Conservation (phyloP, 257 asterid species). For the Nicotiana attenuata region DNA sequence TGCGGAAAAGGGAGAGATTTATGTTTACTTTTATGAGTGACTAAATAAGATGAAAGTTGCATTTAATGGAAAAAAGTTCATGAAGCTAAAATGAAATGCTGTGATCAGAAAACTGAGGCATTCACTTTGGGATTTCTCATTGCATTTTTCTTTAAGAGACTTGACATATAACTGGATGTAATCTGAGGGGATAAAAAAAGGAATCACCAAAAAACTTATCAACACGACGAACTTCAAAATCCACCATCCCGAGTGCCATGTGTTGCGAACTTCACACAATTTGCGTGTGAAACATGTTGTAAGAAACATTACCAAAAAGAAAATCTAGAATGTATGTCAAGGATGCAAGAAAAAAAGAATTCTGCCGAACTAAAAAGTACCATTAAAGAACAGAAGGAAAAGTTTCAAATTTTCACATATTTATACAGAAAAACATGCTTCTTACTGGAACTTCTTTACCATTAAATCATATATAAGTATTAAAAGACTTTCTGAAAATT, state of each 20-base stretch:
- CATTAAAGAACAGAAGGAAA: background rate
- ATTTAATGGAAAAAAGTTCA: background rate
- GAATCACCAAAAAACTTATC: constrained; percentile 47
- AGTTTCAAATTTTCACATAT: background rate
- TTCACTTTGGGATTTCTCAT: background rate
- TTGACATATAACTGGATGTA: constrained; percentile 73
- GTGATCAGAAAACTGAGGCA: background rate
- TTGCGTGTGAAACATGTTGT: constrained; percentile 57
- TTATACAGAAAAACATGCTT: background rate
- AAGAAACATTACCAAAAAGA: constrained; percentile 72
- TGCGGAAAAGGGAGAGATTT: constrained; percentile 23
- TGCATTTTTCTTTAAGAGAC: background rate
- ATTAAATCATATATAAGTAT: too few relatives aligned
- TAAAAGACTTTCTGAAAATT: too few relatives aligned
- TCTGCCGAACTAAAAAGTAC: background rate
- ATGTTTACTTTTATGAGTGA: background rate
- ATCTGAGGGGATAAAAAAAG: constrained; percentile 72
- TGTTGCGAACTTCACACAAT: constrained; percentile 40
- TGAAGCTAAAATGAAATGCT: background rate
- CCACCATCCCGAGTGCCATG: constrained; percentile 96
- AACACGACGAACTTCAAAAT: constrained; percentile 42
- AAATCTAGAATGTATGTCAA: constrained; percentile 55
- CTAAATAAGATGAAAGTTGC: background rate
- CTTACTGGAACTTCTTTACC: too few relatives aligned
- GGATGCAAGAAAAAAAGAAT: constrained; percentile 15